Conservation (phyloP, 2,329 filamentous ascomycete genomes). For the Fusarium sp. region DNA sequence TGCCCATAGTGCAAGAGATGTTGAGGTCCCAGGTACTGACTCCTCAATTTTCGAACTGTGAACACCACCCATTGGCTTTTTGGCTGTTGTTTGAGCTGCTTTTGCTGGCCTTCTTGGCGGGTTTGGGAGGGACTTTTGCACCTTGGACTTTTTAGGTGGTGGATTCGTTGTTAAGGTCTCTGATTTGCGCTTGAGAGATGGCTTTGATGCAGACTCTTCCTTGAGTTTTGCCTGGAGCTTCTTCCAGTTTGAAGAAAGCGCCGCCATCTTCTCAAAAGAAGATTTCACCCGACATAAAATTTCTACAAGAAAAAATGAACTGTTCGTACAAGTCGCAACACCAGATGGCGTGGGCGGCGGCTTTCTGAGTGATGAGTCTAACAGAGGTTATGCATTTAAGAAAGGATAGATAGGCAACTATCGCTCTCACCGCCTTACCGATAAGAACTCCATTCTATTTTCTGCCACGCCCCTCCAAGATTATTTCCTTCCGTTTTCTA, state of each 20-base stretch:
- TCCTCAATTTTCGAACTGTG: conserved; percentile 58
- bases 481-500: conserved; percentile 21
- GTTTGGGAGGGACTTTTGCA: conserved; percentile 8
- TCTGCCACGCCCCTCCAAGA: conserved; percentile 43
- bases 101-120: conserved; percentile 2
- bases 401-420: conserved; percentile 31
- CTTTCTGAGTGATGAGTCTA: conserved; percentile 16
- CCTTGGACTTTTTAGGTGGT: conserved; percentile 44
- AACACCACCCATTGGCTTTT: conserved; percentile 62
- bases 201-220: conserved; percentile 51
- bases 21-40: conserved; percentile 53
- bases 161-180: conserved; percentile 40
- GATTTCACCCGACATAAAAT: not conserved
- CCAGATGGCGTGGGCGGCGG: conserved; percentile 13
- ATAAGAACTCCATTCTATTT: conserved; percentile 36
- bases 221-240: conserved; percentile 72
- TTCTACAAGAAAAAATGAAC: not conserved
- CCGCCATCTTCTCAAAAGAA: conserved; percentile 45
- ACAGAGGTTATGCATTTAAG: conserved; percentile 34
- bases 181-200: conserved; percentile 55
- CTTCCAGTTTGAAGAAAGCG: conserved; percentile 79
- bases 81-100: conserved; percentile 1
- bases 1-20: conserved; percentile 67
- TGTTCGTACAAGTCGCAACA: conserved; percentile 4
- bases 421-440: conserved; percentile 36